Percentiles rank a stretch among this genome's conserved stretches.
phyloP scores from a whole-genome alignment of 2,329 filamentous ascomycete species.

The Aspergillus sp. region DNA sequence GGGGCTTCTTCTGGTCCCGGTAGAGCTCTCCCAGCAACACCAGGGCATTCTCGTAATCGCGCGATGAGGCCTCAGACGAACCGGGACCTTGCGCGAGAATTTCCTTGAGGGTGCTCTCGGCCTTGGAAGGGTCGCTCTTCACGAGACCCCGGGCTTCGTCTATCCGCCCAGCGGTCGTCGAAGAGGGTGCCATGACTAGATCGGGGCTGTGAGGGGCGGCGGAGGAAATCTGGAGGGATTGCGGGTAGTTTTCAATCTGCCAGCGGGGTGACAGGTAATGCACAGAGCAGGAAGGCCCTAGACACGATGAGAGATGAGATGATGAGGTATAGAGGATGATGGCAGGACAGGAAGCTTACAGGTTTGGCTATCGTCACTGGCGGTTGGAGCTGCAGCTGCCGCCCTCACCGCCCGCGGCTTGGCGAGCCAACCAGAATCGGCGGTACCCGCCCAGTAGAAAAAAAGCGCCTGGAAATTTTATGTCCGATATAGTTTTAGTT shows the following conservation, averaged over 20 bases:
- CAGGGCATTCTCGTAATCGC: conserved; percentile 88
- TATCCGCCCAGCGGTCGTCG: conserved; percentile 66
- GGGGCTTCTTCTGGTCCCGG: conserved; percentile 73
- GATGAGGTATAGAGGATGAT: conserved; percentile 11
- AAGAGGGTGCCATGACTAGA: conserved; percentile 50
- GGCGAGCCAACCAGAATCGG: conserved; percentile 32
- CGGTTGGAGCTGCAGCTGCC: conserved; percentile 20
- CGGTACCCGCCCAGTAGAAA: conserved; percentile 28
- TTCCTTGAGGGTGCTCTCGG: conserved; percentile 84
- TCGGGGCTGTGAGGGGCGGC: conserved; percentile 10
- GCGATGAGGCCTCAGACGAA: conserved; percentile 79
- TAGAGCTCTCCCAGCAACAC: conserved; percentile 90
- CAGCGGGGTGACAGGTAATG: neutral
- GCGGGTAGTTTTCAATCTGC: conserved; percentile 8
- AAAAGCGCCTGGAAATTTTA: conserved; percentile 27
- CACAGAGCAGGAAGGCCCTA: neutral
- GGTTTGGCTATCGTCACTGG: conserved; percentile 24
- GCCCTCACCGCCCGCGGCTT: conserved; percentile 34
- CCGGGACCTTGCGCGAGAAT: conserved; percentile 84
- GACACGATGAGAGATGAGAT: conserved; percentile 3
- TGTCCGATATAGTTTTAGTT: conserved; percentile 15
- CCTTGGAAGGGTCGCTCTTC: conserved; percentile 78
- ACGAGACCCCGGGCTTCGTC: conserved; percentile 84
- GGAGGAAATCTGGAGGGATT: conserved; percentile 8
- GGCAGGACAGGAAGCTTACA: conserved; percentile 14